Evolutionary conservation across 108 stramenopile species (phyloP), one percentile per base, ranked within the genome.

Genomic region (Poteriospumella lacustris): DNA sequence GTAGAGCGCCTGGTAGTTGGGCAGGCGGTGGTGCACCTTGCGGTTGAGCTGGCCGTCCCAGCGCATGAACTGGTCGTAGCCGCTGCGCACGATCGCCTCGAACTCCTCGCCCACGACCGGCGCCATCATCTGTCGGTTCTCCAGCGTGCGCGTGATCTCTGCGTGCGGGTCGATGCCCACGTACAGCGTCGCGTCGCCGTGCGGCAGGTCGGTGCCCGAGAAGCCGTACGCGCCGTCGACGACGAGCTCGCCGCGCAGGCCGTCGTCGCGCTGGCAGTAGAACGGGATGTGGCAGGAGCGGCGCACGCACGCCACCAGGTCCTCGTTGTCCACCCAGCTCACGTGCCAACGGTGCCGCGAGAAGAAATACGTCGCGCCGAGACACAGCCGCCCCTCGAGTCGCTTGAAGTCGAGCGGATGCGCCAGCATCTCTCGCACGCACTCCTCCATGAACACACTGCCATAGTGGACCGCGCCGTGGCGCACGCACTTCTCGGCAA

Each of bases 131-230:
- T 64, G 33, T 3, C 5, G 12, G 60, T 64, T 64, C 15, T 26
- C 31, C 28, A 31, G 36, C 15, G 60, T 64, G 31, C 60, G 60
- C 36, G 60, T 64, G 15, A 64, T 33, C 31, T 64, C 60, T 12
- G 60, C 60, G 36, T 64, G 15, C 28, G 60, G 60, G 36, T 64
- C 60, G 31, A 64, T 64, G 29, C 60, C 60, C 15, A 64, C 60
- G 36, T 12, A 64, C 3, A 64, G 31, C 31, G 60, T 64, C 9
- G 28, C 3, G 60, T 64, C 31, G 28, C 60, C 60, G 36, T 64
- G 60, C 5, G 60, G 60, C 31, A 64, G 31, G 31, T 64, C 60
- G 28, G 5, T 24, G 5, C 60, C 60, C 15, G 60, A 26, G 31
- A 64, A 64, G 15, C 60, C 60, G 31, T 64, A 64, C 3, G 60